Evolutionary conservation across 805 yeast species (phyloP).

Genomic region (Candida glaebosa): DNA sequence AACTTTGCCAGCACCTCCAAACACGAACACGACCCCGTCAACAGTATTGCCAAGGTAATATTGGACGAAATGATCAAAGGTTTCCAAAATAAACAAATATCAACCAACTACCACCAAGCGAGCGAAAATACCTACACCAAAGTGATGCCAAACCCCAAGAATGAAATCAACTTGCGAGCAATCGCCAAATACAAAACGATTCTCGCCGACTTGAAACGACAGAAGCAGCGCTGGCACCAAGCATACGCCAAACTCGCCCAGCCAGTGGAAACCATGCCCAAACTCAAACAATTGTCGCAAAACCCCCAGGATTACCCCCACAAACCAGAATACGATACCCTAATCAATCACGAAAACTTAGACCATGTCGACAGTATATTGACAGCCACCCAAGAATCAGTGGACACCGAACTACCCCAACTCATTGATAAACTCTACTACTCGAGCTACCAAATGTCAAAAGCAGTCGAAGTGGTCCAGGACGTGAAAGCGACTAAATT

Average conservation of each 20-base stretch:
- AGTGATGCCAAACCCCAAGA: slow-evolving; percentile 57
- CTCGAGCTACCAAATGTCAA: slow-evolving; percentile 25
- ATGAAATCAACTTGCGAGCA: slow-evolving; percentile 47
- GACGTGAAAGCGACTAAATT: slow-evolving; percentile 15
- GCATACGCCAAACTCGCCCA: slow-evolving; percentile 18
- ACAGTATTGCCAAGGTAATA: slow-evolving; percentile 57
- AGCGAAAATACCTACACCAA: slow-evolving; percentile 24
- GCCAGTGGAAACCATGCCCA: slow-evolving; percentile 14
- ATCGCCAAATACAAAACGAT: slow-evolving; percentile 44
- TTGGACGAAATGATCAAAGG: slow-evolving; percentile 61
- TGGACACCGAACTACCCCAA: slow-evolving; percentile 18
- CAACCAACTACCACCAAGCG: slow-evolving; percentile 52
- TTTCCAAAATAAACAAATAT: slow-evolving; percentile 54
- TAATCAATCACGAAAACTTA: slow-evolving; percentile 14
- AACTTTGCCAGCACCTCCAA: slow-evolving; percentile 11
- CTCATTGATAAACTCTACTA: slow-evolving; percentile 38
- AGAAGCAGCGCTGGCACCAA: slow-evolving; percentile 47
- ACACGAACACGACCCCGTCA: slow-evolving; percentile 19
- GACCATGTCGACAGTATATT: slow-evolving; percentile 10
- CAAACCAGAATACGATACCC: slow-evolving; percentile 10
- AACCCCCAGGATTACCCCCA: slow-evolving; percentile 14
- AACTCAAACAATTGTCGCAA: slow-evolving; percentile 17
- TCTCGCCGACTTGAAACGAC: slow-evolving; percentile 41
- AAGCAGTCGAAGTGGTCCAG: slow-evolving; percentile 21
- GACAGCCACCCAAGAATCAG: slow-evolving; percentile 11